Evolutionary conservation across 2,329 filamentous ascomycete genomes (phyloP).

Genomic region (Exserohilum turcica): DNA sequence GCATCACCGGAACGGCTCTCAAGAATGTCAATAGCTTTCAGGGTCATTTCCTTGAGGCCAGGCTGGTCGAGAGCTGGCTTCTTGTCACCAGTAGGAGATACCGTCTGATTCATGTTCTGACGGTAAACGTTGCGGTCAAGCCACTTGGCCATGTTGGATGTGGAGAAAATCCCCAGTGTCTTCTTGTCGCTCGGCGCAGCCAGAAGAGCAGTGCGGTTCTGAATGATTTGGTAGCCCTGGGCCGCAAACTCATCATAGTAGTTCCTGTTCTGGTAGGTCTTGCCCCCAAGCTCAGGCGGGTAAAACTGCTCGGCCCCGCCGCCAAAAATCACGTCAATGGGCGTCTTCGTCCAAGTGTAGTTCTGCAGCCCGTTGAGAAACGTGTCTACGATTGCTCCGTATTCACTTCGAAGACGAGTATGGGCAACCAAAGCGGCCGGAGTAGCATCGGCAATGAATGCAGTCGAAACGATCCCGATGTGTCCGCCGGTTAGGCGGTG

Average conservation of each 20-base stretch:
- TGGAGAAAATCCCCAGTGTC: constrained; percentile 78
- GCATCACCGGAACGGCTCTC: constrained; percentile 66
- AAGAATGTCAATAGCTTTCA: constrained; percentile 84
- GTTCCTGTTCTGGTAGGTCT: constrained; percentile 71
- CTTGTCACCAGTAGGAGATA: constrained; percentile 70
- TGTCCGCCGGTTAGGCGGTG: constrained; percentile 68
- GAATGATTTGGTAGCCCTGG: constrained; percentile 71
- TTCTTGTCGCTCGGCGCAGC: constrained; percentile 62
- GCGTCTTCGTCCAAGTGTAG: constrained; percentile 79
- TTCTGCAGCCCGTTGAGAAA: constrained; percentile 77
- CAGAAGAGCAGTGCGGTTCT: constrained; percentile 74
- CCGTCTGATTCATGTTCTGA: constrained; percentile 70
- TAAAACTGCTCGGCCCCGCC: constrained; percentile 83
- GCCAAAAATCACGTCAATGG: constrained; percentile 77
- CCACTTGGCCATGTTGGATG: constrained; percentile 79
- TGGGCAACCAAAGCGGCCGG: constrained; percentile 68
- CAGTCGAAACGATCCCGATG: constrained; percentile 73
- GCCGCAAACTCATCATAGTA: constrained; percentile 74
- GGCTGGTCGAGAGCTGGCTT: constrained; percentile 74
- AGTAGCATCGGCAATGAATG: constrained; percentile 80
- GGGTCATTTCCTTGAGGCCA: constrained; percentile 85
- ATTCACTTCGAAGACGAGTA: constrained; percentile 70
- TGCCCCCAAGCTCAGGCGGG: constrained; percentile 56
- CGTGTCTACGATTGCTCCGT: constrained; percentile 75
- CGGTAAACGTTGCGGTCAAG: constrained; percentile 82